Evolutionary conservation across 1,284 basidiomycete species (phyloP).

Genomic region (Ustilago loliicola): DNA sequence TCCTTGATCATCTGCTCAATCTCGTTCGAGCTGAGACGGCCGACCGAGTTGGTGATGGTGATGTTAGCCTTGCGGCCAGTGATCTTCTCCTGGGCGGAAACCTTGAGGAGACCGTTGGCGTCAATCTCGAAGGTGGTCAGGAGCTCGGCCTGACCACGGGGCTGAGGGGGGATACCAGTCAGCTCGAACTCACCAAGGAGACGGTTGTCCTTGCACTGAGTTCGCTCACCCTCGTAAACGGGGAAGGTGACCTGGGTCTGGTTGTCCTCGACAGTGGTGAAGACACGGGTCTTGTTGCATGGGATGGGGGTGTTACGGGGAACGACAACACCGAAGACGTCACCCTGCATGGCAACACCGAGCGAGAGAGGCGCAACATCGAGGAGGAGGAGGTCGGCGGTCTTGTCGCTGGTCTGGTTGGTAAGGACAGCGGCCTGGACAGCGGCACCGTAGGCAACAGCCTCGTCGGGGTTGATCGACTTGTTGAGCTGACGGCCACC

Average conservation of each 20-base stretch:
- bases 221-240: slow-evolving; percentile 71
- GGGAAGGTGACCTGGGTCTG: slow-evolving; percentile 71
- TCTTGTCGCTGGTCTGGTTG: slow-evolving; percentile 71
- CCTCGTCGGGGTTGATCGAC: slow-evolving; percentile 77
- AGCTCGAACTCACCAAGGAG: slow-evolving; percentile 71
- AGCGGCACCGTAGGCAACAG: slow-evolving; percentile 72
- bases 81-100: slow-evolving; percentile 69
- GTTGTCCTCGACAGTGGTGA: slow-evolving; percentile 71
- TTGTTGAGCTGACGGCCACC: slow-evolving; percentile 98
- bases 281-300: slow-evolving; percentile 69
- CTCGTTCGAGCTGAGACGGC: slow-evolving; percentile 67
- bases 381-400: slow-evolving; percentile 70
- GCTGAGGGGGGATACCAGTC: slow-evolving; percentile 70
- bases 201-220: slow-evolving; percentile 71
- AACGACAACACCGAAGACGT: slow-evolving; percentile 70
- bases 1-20: slow-evolving; percentile 72
- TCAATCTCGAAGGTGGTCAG: slow-evolving; percentile 70
- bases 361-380: slow-evolving; percentile 70
- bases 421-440: slow-evolving; percentile 70
- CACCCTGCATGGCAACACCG: slow-evolving; percentile 71
- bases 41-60: slow-evolving; percentile 71
- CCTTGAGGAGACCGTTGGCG: slow-evolving; percentile 70
- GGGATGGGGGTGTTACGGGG: slow-evolving; percentile 70
- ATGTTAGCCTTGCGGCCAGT: slow-evolving; percentile 70
- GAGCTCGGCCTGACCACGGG: slow-evolving; percentile 69